Base-by-base conservation (phyloP, 1,139 yeast species). In the Diutina neorugosa region DNA sequence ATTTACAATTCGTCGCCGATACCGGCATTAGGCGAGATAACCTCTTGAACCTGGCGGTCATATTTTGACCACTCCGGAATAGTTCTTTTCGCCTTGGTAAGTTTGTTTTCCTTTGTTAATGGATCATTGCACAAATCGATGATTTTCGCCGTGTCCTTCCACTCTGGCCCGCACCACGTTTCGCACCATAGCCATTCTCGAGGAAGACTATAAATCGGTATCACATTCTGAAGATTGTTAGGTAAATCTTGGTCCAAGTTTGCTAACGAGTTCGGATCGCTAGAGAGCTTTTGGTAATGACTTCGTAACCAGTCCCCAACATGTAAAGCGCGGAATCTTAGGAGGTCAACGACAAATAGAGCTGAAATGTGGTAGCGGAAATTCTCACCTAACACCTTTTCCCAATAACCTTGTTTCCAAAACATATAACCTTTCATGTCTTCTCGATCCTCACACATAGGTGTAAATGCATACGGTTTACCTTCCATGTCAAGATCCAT, bases 361-460 rank as follows among this genome's bases (percentile, higher is more conserved):
- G 96, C 96, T 65, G 95, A 84, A 57, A 89, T 87, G 65, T 89
- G 96, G 63, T 93, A 93, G 57, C 77, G 77, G 46, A 71, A 68
- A 31, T 79, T 77, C 41, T 78, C 82, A 41, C 78, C 76, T 48
- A 91, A 69, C 31, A 79, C 77, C 4, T 74, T 74, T 54, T 80
- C 69, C 98, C 98, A 93, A 65, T 89, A 93, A 0, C 98, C 98
- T 57, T 81, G 80, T 62, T 89, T 85, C 98, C 98, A 93, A 69
- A 93, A 93, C 54, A 96, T 71, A 64, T 77, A 86, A 0, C 94
- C 96, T 61, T 85, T 91, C 84, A 85, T 86, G 59, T 86, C 96
- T 34, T 69, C 66, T 52, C 93, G 73, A 1, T 91, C 82, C 54
- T 88, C 95, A 59, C 96, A 81, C 96, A 88, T 87, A 18, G 96